Conservation (phyloP, 1,284 basidiomycete genomes). For the Athelia psychrophila region DNA sequence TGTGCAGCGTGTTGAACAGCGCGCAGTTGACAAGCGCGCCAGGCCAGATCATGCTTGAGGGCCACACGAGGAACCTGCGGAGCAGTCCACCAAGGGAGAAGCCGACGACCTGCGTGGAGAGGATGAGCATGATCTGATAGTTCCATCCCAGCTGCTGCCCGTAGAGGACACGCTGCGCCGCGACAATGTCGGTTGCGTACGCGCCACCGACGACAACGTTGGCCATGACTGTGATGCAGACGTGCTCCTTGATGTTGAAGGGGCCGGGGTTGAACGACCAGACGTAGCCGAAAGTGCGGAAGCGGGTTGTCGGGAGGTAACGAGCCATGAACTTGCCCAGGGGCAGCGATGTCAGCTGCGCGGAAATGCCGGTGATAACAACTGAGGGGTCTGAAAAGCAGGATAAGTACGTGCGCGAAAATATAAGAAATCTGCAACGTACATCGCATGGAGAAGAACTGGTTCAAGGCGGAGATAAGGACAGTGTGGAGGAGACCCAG, state of each 20-base stretch:
- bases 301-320: constrained; percentile 61
- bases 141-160: constrained; percentile 47
- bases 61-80: constrained; percentile 85
- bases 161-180: constrained; percentile 65
- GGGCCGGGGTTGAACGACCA: constrained; percentile 42
- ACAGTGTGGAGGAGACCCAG: constrained; percentile 64
- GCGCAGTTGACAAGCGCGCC: constrained; percentile 86
- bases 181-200: constrained; percentile 40
- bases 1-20: constrained; percentile 90
- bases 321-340: constrained; percentile 65
- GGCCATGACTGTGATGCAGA: constrained; percentile 72
- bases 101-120: constrained; percentile 77
- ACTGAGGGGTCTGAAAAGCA: constrained; percentile 54
- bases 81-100: constrained; percentile 79
- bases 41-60: constrained; percentile 95
- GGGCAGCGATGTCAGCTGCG: constrained; percentile 68
- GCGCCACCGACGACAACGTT: constrained; percentile 41
- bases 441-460: constrained; percentile 72
- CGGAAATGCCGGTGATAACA: constrained; percentile 60
- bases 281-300: constrained; percentile 26
- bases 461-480: constrained; percentile 61
- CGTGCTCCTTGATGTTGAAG: constrained; percentile 68
- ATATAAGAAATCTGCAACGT: constrained; percentile 18
- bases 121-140: constrained; percentile 67
- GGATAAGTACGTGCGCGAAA: not conserved